These are phyloP conservation scores for Spiromastix sp. DNA, from an alignment of 2,329 filamentous ascomycete species.

Conservation along the genomic window DNA sequence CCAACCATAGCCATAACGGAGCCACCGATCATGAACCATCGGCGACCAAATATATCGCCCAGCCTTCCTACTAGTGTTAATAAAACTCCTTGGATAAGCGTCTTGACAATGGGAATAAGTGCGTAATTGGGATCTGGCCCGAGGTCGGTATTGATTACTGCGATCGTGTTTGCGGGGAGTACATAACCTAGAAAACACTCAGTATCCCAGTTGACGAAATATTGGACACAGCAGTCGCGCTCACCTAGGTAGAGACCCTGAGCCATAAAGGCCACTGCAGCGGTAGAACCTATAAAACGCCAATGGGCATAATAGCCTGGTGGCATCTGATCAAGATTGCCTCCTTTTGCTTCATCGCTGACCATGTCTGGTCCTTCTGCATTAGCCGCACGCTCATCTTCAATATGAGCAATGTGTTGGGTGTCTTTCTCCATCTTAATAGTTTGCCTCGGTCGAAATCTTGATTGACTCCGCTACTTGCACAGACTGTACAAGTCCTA, in stretches of 20 bases:
- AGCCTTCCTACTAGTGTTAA: constrained; percentile 24
- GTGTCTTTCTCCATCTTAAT: neutral
- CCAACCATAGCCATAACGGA: constrained; percentile 25
- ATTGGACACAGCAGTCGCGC: constrained; percentile 11
- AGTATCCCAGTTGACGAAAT: neutral
- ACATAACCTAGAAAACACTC: neutral
- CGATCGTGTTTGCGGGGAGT: constrained; percentile 12
- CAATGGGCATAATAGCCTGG: constrained; percentile 12
- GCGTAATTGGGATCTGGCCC: constrained; percentile 19
- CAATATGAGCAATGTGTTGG: neutral
- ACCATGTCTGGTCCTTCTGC: neutral
- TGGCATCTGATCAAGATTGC: constrained; percentile 7
- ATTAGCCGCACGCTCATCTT: neutral
- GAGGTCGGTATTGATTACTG: constrained; percentile 19
- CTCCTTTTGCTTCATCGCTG: neutral
- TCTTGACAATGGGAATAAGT: constrained; percentile 21
- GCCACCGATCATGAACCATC: constrained; percentile 23
- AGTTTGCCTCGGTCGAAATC: no score
- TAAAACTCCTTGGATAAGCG: constrained; percentile 17
- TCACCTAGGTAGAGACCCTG: constrained; percentile 17
- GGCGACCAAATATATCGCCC: constrained; percentile 27
- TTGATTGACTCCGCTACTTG: no score
- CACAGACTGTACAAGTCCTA: no score
- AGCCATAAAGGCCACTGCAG: constrained; percentile 10
- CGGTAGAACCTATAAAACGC: constrained; percentile 13